phyloP scores from a whole-genome alignment of 140 eudicot species.

The Flaveria floridana region DNA sequence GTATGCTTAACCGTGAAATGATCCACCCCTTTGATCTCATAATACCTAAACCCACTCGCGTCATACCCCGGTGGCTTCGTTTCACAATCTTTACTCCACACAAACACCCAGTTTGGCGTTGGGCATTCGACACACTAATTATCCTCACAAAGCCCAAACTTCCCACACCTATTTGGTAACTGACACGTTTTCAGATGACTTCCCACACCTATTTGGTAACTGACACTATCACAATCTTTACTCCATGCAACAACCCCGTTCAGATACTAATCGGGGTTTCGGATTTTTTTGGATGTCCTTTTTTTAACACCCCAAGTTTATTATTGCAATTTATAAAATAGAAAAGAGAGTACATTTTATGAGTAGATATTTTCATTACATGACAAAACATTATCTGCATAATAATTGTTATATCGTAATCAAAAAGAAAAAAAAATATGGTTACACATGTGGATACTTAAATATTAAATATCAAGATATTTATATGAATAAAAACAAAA shows the following conservation, averaged over 20 bases:
- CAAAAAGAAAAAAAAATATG: too few relatives aligned
- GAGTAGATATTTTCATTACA: too few relatives aligned
- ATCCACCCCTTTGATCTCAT: constrained; percentile 39
- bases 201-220: too few relatives aligned
- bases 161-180: constrained; percentile 33
- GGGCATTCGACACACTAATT: constrained; percentile 43
- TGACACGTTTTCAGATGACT: constrained; percentile 1
- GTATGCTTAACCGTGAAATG: constrained; percentile 36
- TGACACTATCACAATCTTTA: constrained; percentile 19
- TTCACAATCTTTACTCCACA: constrained; percentile 40
- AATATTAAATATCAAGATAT: too few relatives aligned
- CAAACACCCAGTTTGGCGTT: constrained; percentile 30
- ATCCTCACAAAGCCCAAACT: constrained; percentile 33
- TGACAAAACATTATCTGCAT: too few relatives aligned
- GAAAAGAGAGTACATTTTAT: too few relatives aligned
- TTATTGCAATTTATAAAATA: too few relatives aligned
- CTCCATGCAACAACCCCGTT: constrained; percentile 41
- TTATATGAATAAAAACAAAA: too few relatives aligned
- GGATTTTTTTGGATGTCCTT: too few relatives aligned
- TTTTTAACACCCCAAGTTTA: too few relatives aligned
- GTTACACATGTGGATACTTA: too few relatives aligned
- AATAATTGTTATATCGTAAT: too few relatives aligned
- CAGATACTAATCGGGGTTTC: not conserved
- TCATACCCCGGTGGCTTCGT: constrained; percentile 26
- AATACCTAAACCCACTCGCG: constrained; percentile 29